Percentiles rank a stretch among this genome's conserved stretches.
Conservation (phyloP, 345 rosid species). For the Rubroshorea leprosula region DNA sequence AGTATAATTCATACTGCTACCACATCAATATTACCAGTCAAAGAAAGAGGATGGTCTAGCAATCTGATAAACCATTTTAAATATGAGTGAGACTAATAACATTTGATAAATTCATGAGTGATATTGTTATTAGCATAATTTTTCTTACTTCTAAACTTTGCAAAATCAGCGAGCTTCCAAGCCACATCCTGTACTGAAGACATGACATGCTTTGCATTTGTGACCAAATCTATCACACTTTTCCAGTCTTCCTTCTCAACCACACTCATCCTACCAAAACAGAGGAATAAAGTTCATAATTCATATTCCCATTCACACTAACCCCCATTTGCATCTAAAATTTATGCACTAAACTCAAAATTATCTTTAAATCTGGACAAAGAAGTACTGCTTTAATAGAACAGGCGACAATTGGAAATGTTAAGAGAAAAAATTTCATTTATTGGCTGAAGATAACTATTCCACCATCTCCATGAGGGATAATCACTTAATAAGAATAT, state of each 20-base stretch:
- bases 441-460: no score
- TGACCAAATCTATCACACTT: slow-evolving; percentile 53
- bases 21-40: slow-evolving; percentile 2
- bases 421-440: neutral
- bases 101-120: neutral
- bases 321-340: neutral
- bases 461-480: neutral
- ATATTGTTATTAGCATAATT: slow-evolving; percentile 40
- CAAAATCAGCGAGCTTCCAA: slow-evolving; percentile 73
- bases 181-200: slow-evolving; percentile 85
- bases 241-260: slow-evolving; percentile 86
- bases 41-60: neutral
- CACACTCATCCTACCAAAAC: slow-evolving; percentile 66
- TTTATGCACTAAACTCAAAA: neutral
- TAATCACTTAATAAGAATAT: neutral
- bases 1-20: neutral
- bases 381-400: neutral
- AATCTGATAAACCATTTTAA: neutral
- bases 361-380: neutral
- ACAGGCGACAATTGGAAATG: neutral
- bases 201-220: slow-evolving; percentile 83
- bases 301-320: neutral
- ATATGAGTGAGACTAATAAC: neutral
- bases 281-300: slow-evolving; percentile 3
- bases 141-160: slow-evolving; percentile 50